phyloP scores from a whole-genome alignment of 179 eudicot species.

The Monotropa hypopitys region DNA sequence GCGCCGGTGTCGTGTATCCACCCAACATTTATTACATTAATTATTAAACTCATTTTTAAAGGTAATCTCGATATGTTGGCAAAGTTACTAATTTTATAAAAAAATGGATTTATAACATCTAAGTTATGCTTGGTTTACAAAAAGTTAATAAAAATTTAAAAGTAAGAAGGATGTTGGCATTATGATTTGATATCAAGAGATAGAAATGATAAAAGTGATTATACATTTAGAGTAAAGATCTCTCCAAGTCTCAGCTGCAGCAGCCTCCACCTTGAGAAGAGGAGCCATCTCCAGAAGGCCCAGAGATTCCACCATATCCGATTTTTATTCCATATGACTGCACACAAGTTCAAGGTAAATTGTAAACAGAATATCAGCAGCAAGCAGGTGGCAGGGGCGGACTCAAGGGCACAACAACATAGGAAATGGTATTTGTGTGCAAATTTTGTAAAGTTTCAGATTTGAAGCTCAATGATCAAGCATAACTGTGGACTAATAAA shows the following conservation, averaged over 20 bases:
- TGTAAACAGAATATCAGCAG: not conserved
- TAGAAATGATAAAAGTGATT: no score
- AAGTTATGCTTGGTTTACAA: no score
- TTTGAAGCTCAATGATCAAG: not conserved
- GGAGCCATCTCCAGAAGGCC: conserved; percentile 15
- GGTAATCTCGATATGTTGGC: no score
- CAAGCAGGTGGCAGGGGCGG: no score
- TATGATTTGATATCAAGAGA: no score
- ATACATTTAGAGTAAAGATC: not conserved
- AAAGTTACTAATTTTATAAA: no score
- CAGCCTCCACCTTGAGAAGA: conserved; percentile 25
- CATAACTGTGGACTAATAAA: not conserved
- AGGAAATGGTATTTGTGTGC: not conserved
- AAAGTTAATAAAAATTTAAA: no score
- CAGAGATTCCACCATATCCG: conserved; percentile 23
- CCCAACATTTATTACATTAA: no score
- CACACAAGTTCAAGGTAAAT: not conserved
- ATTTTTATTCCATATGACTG: conserved; percentile 26
- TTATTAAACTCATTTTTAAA: no score
- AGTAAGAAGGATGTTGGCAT: no score
- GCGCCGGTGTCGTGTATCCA: no score
- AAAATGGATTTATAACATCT: no score
- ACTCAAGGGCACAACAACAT: not conserved
- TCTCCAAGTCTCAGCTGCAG: conserved; percentile 11
- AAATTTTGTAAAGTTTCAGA: not conserved